Percentiles rank a stretch among this genome's conserved stretches.
Conservation (phyloP, 2,329 filamentous ascomycete genomes). For the Meredithiella fracta region DNA sequence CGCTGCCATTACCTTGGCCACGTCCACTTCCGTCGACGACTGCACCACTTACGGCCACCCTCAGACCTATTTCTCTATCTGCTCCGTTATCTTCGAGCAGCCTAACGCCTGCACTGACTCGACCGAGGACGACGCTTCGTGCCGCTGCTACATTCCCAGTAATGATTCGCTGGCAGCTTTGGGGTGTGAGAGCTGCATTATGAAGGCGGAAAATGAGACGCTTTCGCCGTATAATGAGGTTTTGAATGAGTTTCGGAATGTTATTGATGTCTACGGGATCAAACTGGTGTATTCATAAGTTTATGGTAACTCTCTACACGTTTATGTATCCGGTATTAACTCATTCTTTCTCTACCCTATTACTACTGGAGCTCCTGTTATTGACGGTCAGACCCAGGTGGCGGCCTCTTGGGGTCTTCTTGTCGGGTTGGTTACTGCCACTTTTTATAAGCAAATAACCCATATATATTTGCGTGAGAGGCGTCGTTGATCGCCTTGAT, state of each 20-base stretch:
- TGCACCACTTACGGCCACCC: conserved; percentile 9
- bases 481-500: too few relatives aligned
- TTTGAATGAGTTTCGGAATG: conserved; percentile 8
- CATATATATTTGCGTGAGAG: neutral
- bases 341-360: too few relatives aligned
- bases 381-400: neutral
- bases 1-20: neutral
- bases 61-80: conserved; percentile 3
- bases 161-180: conserved; percentile 7
- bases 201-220: neutral
- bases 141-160: conserved; percentile 7
- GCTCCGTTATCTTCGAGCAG: conserved; percentile 10
- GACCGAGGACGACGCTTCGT: neutral
- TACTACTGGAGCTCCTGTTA: neutral
- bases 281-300: conserved; percentile 5
- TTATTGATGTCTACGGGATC: conserved; percentile 11
- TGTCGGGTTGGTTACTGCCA: neutral
- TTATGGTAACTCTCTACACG: neutral
- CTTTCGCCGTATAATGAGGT: neutral
- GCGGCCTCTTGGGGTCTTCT: conserved; percentile 1
- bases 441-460: neutral
- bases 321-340: too few relatives aligned
- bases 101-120: conserved; percentile 3
- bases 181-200: conserved; percentile 9
- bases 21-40: neutral